These are phyloP conservation scores for Corallochytrium limacisporum DNA, from an alignment of 78 protist genomes.

Conservation along the genomic window DNA sequence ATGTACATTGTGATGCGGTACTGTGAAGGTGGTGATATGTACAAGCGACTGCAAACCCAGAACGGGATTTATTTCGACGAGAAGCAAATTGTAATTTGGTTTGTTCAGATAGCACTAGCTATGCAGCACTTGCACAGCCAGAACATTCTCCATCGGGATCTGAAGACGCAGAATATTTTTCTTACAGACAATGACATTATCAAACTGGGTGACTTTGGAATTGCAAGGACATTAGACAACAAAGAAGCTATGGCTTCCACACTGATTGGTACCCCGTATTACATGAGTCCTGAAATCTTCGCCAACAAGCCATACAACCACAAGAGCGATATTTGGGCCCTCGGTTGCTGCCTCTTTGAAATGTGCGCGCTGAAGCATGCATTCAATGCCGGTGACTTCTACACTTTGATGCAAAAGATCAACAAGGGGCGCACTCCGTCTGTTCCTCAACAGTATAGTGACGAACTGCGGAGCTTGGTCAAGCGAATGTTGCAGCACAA, in stretches of 20 bases:
- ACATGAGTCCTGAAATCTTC: not conserved
- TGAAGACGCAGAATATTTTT: constrained; percentile 28
- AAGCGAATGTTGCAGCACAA: constrained; percentile 11
- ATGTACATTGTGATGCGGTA: not conserved
- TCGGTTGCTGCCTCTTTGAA: constrained; percentile 40
- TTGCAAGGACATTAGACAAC: too few species aligned
- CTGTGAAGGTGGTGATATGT: not conserved
- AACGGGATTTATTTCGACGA: not conserved
- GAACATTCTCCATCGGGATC: constrained; percentile 23
- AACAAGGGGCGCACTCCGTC: constrained; percentile 26
- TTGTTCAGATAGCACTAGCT: not conserved
- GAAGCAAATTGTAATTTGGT: not conserved
- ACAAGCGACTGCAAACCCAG: not conserved
- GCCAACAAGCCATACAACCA: not conserved
- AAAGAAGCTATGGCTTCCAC: too few species aligned
- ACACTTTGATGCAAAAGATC: constrained; percentile 29
- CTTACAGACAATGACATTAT: not conserved
- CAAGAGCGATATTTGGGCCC: not conserved
- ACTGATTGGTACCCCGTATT: not conserved
- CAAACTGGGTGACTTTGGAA: too few species aligned
- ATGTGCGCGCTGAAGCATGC: constrained; percentile 48
- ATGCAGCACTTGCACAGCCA: not conserved
- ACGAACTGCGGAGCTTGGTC: constrained; percentile 14
- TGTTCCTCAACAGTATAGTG: constrained; percentile 6
- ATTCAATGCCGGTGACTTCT: constrained; percentile 47